Evolutionary conservation across 345 rosid species (phyloP), one percentile per base, ranked within the genome.

Genomic region (Linum trigynum): DNA sequence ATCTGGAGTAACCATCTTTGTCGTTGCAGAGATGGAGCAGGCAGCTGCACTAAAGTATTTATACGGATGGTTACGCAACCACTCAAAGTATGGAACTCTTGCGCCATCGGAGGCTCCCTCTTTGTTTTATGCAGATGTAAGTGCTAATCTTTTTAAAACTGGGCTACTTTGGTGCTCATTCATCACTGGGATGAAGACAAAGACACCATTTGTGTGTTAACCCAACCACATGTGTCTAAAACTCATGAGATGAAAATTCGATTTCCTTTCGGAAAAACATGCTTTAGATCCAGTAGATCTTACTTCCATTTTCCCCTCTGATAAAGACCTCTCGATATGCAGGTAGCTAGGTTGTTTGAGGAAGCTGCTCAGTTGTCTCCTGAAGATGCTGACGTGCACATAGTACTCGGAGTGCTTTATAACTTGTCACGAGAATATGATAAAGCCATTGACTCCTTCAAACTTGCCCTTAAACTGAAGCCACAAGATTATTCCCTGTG

Each of bases 401-500:
- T 95, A 59, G 96, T 95, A 5, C 86, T 95, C 5, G 99, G 99
- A 41, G 97, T 95, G 40, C 82, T 95, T 57, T 91, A 80, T 79
- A 95, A 95, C 77, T 80, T 95, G 59, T 91, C 99, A 3, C 80
- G 97, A 62, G 96, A 95, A 66, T 95, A 84, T 67, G 96, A 95
- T 70, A 95, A 81, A 76, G 99, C 97, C 59, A 89, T 95, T 66
- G 76, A 66, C 23, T 81, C 96, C 62, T 95, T 95, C 75, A 81
- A 84, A 77, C 86, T 78, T 16, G 96, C 99, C 37, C 75, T 95
- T 67, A 76, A 89, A 74, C 89, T 94, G 67, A 88, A 86, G 80
- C 99, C 99, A 77, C 82, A 81, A 59, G 99, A 95, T 78, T 95
- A 95, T 78, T 95, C 99, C 36, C 95, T 95, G 15, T 95, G 99